Evolutionary conservation across 2,329 filamentous ascomycete species (phyloP), one percentile per base, ranked within the genome.

Genomic region (Knufia fluminis): DNA sequence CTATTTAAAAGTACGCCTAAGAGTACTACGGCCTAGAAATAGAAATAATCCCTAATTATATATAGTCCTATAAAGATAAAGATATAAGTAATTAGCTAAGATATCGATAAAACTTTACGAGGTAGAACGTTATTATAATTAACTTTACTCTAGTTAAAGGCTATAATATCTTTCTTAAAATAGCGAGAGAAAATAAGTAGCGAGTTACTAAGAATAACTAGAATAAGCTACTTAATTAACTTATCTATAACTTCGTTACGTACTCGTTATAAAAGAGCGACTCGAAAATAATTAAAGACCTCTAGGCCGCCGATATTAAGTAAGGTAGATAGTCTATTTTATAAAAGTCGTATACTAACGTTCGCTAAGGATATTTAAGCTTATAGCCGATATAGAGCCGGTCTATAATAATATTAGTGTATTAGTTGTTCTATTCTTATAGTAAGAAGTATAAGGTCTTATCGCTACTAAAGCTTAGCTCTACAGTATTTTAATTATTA

Each of bases 401-500:
- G 50, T 44, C 12, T 57, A 46, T 43, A 14, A 33, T 7, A 39
- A 49, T 10, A 55, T 57, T 33, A 58, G 56, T 36, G 50, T 57
- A 2, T 47, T 58, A 9, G 42, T 56, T 19, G 54, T 58, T 2
- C 54, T 54, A 3, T 56, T 52, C 12, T 45, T 58, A 7, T 58
- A 54, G 55, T 46, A 48, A 28, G 55, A 58, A 46, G 55, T 54
- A 1, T 58, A 54, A 54, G 55, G 55, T 14, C 44, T 58, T 17
- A 52, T 55, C 3, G 52, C 56, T 2, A 47, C 54, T 10, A 54
- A 58, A 41, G 55, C 55, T 10, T 54, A 58, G 44, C 26, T 56
- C n/a, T 49, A 54, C 19, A 54, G 55, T 14, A 58, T 58, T 26
- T 54, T 54, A 10, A 54, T 58, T 2, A 54, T 58, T 24, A 48